Evolutionary conservation across 148 eudicot species (phyloP).

Genomic region (Tetragonia tetragonoides): DNA sequence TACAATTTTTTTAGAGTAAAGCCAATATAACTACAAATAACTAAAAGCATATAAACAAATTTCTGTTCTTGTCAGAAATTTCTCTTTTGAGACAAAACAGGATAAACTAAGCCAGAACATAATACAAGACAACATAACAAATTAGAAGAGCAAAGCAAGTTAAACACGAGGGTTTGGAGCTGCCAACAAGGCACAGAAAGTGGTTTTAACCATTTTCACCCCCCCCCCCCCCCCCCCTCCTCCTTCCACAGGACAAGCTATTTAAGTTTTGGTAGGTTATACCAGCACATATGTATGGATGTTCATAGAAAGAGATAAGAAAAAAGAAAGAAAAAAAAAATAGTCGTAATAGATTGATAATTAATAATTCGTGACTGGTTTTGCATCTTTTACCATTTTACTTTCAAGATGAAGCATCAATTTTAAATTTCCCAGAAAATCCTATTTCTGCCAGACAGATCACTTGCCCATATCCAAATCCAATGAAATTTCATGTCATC

Average conservation of each 20-base stretch:
- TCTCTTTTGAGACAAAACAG: neutral
- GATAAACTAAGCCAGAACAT: neutral
- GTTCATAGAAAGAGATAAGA: too few species aligned
- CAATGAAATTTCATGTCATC: neutral
- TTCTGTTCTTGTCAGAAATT: neutral
- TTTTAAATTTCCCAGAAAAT: neutral
- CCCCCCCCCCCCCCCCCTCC: too few species aligned
- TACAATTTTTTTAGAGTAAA: too few species aligned
- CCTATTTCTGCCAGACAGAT: neutral
- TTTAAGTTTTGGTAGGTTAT: too few species aligned
- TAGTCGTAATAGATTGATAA: neutral
- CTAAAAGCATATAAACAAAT: slow-evolving; percentile 2
- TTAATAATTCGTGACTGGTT: neutral
- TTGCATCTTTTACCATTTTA: too few species aligned
- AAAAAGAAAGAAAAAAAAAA: too few species aligned
- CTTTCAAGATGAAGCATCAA: neutral
- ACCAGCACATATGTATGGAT: neutral
- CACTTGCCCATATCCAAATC: neutral
- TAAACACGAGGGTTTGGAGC: neutral
- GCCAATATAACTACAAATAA: neutral
- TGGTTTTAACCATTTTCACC: neutral
- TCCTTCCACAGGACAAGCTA: neutral
- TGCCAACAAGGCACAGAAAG: neutral
- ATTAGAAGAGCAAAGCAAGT: neutral
- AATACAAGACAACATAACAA: neutral